A percentile compares a stretch with the other conserved stretches of the same genome.
Conservation (phyloP, 129 eudicot species). For the Flaveria sonorensis region DNA sequence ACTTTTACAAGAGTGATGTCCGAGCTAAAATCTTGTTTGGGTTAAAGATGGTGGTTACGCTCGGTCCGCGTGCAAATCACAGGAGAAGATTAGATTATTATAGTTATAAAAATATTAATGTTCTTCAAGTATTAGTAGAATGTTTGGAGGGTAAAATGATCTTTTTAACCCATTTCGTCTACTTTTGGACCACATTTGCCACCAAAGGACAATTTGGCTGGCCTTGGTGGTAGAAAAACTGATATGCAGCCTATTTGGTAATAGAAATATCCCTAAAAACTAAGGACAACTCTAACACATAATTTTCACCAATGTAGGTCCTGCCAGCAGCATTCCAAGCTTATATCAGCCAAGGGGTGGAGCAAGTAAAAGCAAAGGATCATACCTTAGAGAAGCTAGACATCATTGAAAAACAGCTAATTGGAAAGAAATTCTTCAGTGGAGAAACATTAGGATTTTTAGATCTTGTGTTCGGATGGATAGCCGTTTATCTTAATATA, state of each 20-base stretch:
- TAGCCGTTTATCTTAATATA: conserved; percentile 2
- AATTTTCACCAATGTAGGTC: conserved; percentile 4
- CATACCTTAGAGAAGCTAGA: conserved; percentile 30
- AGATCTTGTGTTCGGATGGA: conserved; percentile 21
- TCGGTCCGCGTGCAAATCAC: too few relatives aligned
- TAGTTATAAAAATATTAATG: too few relatives aligned
- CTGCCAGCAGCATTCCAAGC: not conserved
- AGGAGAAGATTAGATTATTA: not conserved
- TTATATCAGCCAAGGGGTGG: conserved; percentile 1
- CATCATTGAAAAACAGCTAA: conserved; percentile 41
- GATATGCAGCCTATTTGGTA: not conserved
- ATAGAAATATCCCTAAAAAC: not conserved
- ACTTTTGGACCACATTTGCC: not conserved
- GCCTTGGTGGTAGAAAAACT: not conserved
- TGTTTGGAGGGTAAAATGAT: not conserved
- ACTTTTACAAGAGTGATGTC: not conserved
- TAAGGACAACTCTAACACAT: not conserved
- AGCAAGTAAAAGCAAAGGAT: not conserved
- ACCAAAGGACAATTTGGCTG: not conserved
- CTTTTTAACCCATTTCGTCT: not conserved
- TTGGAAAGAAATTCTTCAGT: conserved; percentile 53
- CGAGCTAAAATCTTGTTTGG: not conserved
- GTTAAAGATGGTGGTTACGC: not conserved
- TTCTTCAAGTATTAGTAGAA: too few relatives aligned
- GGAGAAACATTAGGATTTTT: conserved; percentile 42